These are phyloP conservation scores for Pyrrhoderma noxium DNA, from an alignment of 1,284 basidiomycete species.

Conservation along the genomic window DNA sequence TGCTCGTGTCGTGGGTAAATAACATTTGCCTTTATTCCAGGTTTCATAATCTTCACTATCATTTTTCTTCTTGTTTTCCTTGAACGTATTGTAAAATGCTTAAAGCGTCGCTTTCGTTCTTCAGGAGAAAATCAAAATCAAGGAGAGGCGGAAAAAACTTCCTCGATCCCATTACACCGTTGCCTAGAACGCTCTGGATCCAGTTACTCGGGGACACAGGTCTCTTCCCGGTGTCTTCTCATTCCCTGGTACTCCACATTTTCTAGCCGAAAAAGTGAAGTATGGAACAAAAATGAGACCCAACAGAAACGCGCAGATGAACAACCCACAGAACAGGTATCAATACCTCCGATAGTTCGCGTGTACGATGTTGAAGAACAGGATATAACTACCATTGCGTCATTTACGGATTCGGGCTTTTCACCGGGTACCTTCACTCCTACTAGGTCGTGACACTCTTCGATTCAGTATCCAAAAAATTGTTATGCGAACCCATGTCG, in stretches of 20 bases:
- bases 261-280: too few species aligned
- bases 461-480: too few species aligned
- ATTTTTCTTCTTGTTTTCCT: conserved; percentile 7
- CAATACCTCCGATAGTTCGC: neutral
- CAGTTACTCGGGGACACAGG: neutral
- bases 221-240: too few species aligned
- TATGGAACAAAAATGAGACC: too few species aligned
- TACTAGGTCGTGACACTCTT: too few species aligned
- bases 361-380: too few species aligned
- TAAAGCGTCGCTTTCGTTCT: neutral
- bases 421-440: too few species aligned
- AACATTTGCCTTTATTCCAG: neutral
- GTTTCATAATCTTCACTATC: neutral
- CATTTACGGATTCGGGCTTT: too few species aligned
- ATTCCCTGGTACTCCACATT: too few species aligned
- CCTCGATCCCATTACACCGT: neutral
- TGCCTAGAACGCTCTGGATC: conserved; percentile 8
- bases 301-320: too few species aligned
- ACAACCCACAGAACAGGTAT: neutral
- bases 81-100: conserved; percentile 3
- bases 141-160: neutral
- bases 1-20: neutral
- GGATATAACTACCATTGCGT: too few species aligned
- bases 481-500: too few species aligned
- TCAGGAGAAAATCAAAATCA: neutral